Evolutionary conservation across 208 protist genomes (phyloP), one percentile per base, ranked within the genome.

Genomic region (Crithidia bombi): DNA sequence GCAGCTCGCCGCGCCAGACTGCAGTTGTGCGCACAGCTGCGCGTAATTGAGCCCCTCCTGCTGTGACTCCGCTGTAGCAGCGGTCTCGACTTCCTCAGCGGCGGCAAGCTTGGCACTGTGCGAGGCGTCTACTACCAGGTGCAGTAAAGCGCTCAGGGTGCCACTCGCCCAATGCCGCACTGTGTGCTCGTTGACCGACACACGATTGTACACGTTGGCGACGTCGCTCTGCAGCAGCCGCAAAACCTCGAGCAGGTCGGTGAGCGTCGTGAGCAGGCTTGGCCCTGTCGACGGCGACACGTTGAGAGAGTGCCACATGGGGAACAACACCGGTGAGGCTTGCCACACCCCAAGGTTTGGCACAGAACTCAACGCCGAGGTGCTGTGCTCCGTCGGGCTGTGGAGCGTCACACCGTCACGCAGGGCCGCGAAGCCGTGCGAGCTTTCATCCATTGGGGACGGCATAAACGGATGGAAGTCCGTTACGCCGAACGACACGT

Each of bases 201-300:
- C 54, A 28, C 62, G 33, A 41, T 56, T 46, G 35, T 64, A 58
- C n/a, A 81, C 66, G 52, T 82, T 82, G 9, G 67, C 49, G 32
- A 86, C 65, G 54, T 86, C 81, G 35, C 68, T 72, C 38, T 63
- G 57, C 14, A 86, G 66, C 41, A 82, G 69, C 1, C 81, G 70
- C 26, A 62, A 49, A 38, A 72, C 52, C 41, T 86, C 81, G 19
- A 73, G 52, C 4, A 86, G 38, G 65, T 82, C 77, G 15, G 14
- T 35, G 43, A 86, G n/a, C 3, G 67, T 54, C 9, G 63, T 33
- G 1, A 33, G 47, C 43, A 61, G 25, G 47, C 35, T 39, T 2
- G 47, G 35, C 38, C 47, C 39, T 14, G 46, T 36, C 7, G 50
- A 59, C 5, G 59, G 62, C n/a, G 70, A 36, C 55, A 51, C n/a